A percentile compares a stretch with the other conserved stretches of the same genome.
These are phyloP conservation scores for Orychophragmus violaceus DNA, from an alignment of 345 rosid genomes.

Conservation along the genomic window DNA sequence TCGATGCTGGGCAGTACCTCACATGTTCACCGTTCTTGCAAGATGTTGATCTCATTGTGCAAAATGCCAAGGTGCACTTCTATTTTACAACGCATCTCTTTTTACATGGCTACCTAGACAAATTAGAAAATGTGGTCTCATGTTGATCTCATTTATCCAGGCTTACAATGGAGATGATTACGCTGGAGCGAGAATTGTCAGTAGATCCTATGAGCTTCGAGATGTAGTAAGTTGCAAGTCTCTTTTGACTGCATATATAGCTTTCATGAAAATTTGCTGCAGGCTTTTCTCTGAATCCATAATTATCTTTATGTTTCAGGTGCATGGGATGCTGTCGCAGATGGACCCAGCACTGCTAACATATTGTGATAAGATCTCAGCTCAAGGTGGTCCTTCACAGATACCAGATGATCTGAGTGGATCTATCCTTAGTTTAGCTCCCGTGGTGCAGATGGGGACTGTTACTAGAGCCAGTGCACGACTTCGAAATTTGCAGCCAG, in stretches of 20 bases:
- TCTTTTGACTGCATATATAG: not conserved
- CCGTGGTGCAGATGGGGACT: conserved; percentile 74
- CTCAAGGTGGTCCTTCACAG: conserved; percentile 77
- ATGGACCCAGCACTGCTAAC: conserved; percentile 91
- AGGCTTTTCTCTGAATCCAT: not conserved
- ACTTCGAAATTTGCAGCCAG: conserved; percentile 87
- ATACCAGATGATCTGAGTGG: conserved; percentile 72
- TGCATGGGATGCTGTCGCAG: conserved; percentile 96
- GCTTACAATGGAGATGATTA: conserved; percentile 93
- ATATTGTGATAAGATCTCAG: conserved; percentile 81
- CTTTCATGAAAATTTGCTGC: not conserved
- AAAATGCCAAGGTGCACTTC: conserved; percentile 72
- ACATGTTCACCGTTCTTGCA: conserved; percentile 79
- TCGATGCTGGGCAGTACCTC: conserved; percentile 79
- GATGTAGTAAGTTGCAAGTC: conserved; percentile 60
- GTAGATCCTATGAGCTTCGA: conserved; percentile 90
- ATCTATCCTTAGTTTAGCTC: conserved; percentile 54
- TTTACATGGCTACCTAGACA: not conserved
- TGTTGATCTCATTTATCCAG: conserved; percentile 34
- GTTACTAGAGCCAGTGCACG: conserved; percentile 89
- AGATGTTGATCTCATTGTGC: conserved; percentile 85
- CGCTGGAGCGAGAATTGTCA: conserved; percentile 88
- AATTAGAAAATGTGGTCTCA: not conserved
- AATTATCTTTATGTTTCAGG: conserved; percentile 39
- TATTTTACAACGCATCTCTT: not conserved